Percentiles rank a stretch among this genome's conserved stretches.
Conservation (phyloP, 2,329 filamentous ascomycete species). For the Pseudocercospora pini-densiflorae region DNA sequence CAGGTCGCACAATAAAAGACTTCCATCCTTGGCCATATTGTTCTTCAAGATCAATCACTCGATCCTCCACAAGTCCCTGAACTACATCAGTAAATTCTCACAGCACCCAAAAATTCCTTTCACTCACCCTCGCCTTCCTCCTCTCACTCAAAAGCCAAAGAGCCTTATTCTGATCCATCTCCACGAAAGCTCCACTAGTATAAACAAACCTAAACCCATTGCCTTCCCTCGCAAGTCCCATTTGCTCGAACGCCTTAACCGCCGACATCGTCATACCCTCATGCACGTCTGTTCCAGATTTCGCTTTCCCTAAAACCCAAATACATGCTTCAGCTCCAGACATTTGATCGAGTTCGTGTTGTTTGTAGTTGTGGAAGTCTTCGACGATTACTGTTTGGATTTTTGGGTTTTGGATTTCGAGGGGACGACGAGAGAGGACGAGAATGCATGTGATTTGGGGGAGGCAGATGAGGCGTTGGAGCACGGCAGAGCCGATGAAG, state of each 20-base stretch:
- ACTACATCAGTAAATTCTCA: not conserved
- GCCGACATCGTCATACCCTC: conserved; percentile 42
- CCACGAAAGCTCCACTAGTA: conserved; percentile 40
- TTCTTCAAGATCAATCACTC: not conserved
- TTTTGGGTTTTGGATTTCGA: conserved; percentile 54
- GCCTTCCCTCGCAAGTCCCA: conserved; percentile 17
- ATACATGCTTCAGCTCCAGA: conserved; percentile 49
- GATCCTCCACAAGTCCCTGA: not conserved
- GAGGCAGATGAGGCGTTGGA: conserved; percentile 54
- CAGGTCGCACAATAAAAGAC: not conserved
- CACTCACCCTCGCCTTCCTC: conserved; percentile 37
- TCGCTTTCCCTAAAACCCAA: conserved; percentile 41
- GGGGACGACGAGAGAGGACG: conserved; percentile 55
- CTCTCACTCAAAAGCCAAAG: conserved; percentile 40
- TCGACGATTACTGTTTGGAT: conserved; percentile 55
- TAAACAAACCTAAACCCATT: conserved; percentile 46
- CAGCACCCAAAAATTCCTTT: not conserved
- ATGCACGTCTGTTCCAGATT: conserved; percentile 38
- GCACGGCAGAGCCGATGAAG: conserved; percentile 56
- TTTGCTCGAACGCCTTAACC: conserved; percentile 37
- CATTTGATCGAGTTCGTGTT: conserved; percentile 44
- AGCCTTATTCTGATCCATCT: conserved; percentile 38
- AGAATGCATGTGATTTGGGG: conserved; percentile 56
- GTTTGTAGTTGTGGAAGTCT: conserved; percentile 59
- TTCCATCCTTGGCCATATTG: not conserved